Conservation (phyloP, 495 filamentous ascomycete species). For the Peziza echinospora region DNA sequence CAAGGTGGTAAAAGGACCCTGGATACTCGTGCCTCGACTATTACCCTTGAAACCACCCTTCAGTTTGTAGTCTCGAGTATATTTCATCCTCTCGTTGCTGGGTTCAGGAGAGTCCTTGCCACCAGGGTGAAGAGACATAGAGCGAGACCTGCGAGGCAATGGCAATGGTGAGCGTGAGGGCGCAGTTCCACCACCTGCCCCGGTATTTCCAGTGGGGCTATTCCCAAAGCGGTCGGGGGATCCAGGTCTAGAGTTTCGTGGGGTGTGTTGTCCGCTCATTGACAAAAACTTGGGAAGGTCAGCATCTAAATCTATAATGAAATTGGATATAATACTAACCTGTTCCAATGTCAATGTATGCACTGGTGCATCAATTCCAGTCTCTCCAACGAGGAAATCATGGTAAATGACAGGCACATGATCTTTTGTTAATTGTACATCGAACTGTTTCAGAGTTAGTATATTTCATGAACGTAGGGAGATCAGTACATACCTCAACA, state of each 20-base stretch:
- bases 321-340: conserved; percentile 8
- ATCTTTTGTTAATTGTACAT: conserved; percentile 96
- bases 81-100: conserved; percentile 84
- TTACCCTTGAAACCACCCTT: conserved; percentile 89
- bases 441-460: conserved; percentile 15
- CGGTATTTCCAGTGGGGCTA: conserved; percentile 2
- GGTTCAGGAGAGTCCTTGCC: conserved; percentile 31
- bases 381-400: conserved; percentile 96
- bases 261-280: conserved; percentile 28
- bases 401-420: conserved; percentile 98
- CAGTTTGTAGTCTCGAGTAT: conserved; percentile 75
- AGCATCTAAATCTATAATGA: not conserved
- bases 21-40: conserved; percentile 76
- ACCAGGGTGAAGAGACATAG: conserved; percentile 30
- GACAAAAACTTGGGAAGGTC: conserved; percentile 12
- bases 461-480: not conserved
- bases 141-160: conserved; percentile 22
- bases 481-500: conserved; percentile 11
- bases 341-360: conserved; percentile 88
- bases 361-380: conserved; percentile 89
- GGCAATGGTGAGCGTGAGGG: conserved; percentile 9
- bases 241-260: conserved; percentile 23
- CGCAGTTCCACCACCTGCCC: not conserved
- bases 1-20: conserved; percentile 81
- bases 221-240: conserved; percentile 25